Evolutionary conservation across 768 basidiomycete species (phyloP).

Genomic region (Russula emetica): DNA sequence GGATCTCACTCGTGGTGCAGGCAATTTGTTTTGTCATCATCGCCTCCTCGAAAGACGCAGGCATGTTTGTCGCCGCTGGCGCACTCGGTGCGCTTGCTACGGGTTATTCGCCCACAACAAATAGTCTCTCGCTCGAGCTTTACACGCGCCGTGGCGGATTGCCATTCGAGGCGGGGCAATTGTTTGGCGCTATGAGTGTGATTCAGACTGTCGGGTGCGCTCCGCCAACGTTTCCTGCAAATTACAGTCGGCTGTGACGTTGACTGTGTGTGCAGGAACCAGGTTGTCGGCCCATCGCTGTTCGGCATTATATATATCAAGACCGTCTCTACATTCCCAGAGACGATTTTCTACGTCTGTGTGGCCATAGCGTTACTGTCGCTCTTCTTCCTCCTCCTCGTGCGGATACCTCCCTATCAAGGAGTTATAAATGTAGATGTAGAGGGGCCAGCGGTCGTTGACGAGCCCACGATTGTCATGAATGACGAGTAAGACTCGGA

Average conservation of each 20-base stretch:
- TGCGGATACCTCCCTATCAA: conserved; percentile 38
- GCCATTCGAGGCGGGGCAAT: conserved; percentile 54
- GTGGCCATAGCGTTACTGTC: conserved; percentile 40
- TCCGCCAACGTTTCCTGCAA: neutral
- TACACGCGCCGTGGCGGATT: conserved; percentile 49
- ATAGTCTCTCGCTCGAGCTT: conserved; percentile 67
- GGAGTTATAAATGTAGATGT: neutral
- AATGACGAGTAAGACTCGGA: neutral
- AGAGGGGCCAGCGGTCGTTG: neutral
- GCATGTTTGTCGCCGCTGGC: conserved; percentile 49
- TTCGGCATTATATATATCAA: conserved; percentile 68
- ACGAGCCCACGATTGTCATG: neutral
- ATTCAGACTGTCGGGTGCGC: conserved; percentile 61
- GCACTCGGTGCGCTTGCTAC: conserved; percentile 53
- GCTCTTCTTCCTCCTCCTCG: conserved; percentile 44
- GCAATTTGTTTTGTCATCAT: conserved; percentile 43
- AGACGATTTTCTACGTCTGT: conserved; percentile 63
- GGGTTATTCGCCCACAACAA: conserved; percentile 61
- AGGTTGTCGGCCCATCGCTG: conserved; percentile 65
- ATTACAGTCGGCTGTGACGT: neutral
- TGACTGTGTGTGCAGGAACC: conserved; percentile 37
- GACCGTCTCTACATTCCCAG: conserved; percentile 67
- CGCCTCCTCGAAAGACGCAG: conserved; percentile 43
- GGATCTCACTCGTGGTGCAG: conserved; percentile 46
- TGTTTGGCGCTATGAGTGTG: conserved; percentile 81